Evolutionary conservation across 2,329 filamentous ascomycete species (phyloP).

Genomic region (Stagonosporopsis vannaccii): DNA sequence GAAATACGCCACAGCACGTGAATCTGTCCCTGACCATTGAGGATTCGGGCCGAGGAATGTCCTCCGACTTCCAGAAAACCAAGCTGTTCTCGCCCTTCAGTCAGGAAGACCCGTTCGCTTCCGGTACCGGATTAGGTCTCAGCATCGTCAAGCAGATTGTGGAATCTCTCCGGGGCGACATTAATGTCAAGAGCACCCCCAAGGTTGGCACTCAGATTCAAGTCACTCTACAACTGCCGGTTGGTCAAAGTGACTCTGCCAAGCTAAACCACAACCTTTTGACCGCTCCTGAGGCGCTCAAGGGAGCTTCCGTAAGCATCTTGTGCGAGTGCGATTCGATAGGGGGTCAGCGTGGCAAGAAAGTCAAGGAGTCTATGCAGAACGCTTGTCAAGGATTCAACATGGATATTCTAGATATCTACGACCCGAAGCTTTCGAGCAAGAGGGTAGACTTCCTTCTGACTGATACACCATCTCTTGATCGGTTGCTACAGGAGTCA

Average conservation of each 20-base stretch:
- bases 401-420: constrained; percentile 27
- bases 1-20: constrained; percentile 21
- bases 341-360: constrained; percentile 32
- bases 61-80: constrained; percentile 40
- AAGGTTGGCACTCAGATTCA: constrained; percentile 38
- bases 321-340: constrained; percentile 31
- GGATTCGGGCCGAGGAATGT: constrained; percentile 49
- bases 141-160: constrained; percentile 48
- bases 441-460: constrained; percentile 34
- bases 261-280: constrained; percentile 23
- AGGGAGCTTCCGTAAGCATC: constrained; percentile 30
- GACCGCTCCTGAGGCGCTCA: constrained; percentile 26
- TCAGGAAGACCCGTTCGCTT: constrained; percentile 45
- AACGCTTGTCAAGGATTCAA: constrained; percentile 35
- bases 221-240: constrained; percentile 34
- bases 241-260: constrained; percentile 20
- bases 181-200: constrained; percentile 40
- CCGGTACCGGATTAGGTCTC: constrained; percentile 46
- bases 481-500: constrained; percentile 26
- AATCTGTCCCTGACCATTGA: constrained; percentile 45
- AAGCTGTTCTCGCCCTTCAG: constrained; percentile 45
- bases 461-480: constrained; percentile 36
- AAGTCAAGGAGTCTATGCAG: constrained; percentile 35
- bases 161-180: constrained; percentile 41
- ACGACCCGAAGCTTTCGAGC: constrained; percentile 21